These are phyloP conservation scores for Penicillium pancosmium DNA, from an alignment of 495 filamentous ascomycete species.

Conservation along the genomic window DNA sequence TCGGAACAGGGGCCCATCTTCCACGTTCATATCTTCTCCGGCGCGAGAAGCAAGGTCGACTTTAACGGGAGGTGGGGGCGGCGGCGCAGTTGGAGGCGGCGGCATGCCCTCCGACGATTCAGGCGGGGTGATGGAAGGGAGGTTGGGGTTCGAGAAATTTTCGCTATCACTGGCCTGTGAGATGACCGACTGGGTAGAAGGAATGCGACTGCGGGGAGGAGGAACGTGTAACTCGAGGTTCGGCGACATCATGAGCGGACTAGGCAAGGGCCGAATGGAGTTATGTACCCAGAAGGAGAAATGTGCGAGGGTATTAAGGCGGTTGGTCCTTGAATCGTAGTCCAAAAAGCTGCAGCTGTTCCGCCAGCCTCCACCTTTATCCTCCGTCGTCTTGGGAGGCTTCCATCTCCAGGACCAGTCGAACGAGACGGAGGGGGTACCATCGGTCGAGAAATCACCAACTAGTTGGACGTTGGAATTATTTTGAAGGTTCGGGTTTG, in stretches of 20 bases:
- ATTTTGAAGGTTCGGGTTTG: conserved; percentile 96
- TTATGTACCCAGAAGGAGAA: conserved; percentile 97
- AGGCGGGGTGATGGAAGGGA: conserved; percentile 67
- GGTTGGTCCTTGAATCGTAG: conserved; percentile 91
- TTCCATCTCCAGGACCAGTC: conserved; percentile 98
- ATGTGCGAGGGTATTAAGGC: conserved; percentile 80
- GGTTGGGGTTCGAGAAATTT: conserved; percentile 46
- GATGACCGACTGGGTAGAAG: conserved; percentile 79
- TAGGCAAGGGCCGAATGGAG: conserved; percentile 41
- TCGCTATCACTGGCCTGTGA: conserved; percentile 75
- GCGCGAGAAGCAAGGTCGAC: conserved; percentile 86
- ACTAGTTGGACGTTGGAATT: conserved; percentile 93
- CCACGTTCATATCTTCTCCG: conserved; percentile 83
- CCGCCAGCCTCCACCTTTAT: conserved; percentile 89
- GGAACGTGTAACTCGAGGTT: conserved; percentile 72
- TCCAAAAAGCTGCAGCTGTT: conserved; percentile 96
- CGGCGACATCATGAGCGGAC: conserved; percentile 60
- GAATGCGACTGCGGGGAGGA: conserved; percentile 73
- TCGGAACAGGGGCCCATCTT: conserved; percentile 94
- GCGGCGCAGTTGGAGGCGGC: conserved; percentile 39
- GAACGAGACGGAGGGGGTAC: conserved; percentile 81
- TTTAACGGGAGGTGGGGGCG: conserved; percentile 63
- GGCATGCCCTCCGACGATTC: conserved; percentile 51
- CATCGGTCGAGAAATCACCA: conserved; percentile 82
- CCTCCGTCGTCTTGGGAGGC: conserved; percentile 80